phyloP scores from a whole-genome alignment of 306 rosid species.

The Quercus wislizeni region DNA sequence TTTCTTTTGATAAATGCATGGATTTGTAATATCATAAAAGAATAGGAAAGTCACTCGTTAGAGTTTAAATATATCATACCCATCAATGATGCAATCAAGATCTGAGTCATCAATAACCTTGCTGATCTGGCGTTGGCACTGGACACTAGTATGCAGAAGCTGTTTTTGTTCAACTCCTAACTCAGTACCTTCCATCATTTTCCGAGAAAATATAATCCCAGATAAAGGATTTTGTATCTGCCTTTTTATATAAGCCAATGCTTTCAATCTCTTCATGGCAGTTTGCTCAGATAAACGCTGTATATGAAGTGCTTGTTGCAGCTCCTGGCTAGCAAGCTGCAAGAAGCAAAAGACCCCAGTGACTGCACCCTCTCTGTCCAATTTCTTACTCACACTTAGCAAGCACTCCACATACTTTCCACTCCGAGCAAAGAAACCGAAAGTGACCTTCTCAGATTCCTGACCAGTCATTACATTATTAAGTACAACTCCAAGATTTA shows the following conservation, averaged over 20 bases:
- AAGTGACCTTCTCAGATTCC: slow-evolving; percentile 64
- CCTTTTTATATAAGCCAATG: slow-evolving; percentile 66
- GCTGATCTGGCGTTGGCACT: slow-evolving; percentile 85
- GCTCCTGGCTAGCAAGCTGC: slow-evolving; percentile 91
- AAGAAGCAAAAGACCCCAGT: slow-evolving; percentile 93
- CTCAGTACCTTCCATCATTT: slow-evolving; percentile 73
- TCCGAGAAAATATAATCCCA: slow-evolving; percentile 62
- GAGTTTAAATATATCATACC: slow-evolving; percentile 45
- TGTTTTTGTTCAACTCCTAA: slow-evolving; percentile 67
- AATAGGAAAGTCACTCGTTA: neutral
- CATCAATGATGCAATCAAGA: slow-evolving; percentile 81
- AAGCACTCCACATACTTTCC: slow-evolving; percentile 80
- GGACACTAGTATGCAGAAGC: slow-evolving; percentile 63
- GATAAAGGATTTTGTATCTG: slow-evolving; percentile 69
- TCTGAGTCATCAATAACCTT: slow-evolving; percentile 89
- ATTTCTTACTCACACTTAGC: slow-evolving; percentile 76
- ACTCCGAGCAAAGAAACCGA: slow-evolving; percentile 63
- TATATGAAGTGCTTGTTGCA: slow-evolving; percentile 80
- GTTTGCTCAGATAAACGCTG: slow-evolving; percentile 83
- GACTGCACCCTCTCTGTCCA: slow-evolving; percentile 65
- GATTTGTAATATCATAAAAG: neutral
- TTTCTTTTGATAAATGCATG: neutral
- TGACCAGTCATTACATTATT: slow-evolving; percentile 78
- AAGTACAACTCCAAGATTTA: slow-evolving; percentile 72
- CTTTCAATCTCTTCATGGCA: slow-evolving; percentile 77